phyloP scores from a whole-genome alignment of 1,284 basidiomycete species.

The Malassezia restricta region DNA sequence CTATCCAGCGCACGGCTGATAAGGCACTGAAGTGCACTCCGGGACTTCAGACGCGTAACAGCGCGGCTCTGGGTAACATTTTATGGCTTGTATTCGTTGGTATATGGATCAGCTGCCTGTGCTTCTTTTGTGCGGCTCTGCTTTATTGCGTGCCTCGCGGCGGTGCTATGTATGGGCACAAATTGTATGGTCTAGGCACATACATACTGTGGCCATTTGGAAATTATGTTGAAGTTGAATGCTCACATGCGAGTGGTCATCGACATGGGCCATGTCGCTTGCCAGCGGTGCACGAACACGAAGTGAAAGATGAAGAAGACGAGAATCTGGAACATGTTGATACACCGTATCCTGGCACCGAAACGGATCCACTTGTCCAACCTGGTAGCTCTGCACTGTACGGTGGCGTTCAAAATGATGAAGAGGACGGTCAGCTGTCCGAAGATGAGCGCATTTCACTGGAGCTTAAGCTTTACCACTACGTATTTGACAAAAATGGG shows the following conservation, averaged over 20 bases:
- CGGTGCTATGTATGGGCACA: constrained; percentile 69
- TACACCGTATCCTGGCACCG: not conserved
- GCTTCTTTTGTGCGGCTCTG: constrained; percentile 58
- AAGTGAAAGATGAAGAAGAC: constrained; percentile 7
- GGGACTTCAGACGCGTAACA: constrained; percentile 77
- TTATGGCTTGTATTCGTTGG: constrained; percentile 77
- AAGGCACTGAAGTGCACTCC: constrained; percentile 81
- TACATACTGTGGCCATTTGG: constrained; percentile 96
- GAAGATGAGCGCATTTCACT: constrained; percentile 27
- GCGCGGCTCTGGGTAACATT: constrained; percentile 80
- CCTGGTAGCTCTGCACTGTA: constrained; percentile 1
- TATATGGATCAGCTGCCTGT: constrained; percentile 64
- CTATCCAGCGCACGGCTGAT: constrained; percentile 90
- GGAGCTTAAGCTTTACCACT: constrained; percentile 35
- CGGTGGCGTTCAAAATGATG: constrained; percentile 2
- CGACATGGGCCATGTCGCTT: constrained; percentile 18
- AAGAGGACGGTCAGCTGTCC: constrained; percentile 12
- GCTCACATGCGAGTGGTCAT: constrained; percentile 43
- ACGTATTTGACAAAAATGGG: constrained; percentile 33
- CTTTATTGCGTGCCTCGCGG: constrained; percentile 64
- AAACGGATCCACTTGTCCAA: not conserved
- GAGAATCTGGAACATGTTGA: constrained; percentile 5
- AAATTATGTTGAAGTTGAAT: constrained; percentile 85
- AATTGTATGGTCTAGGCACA: constrained; percentile 83
- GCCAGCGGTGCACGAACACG: constrained; percentile 9